Evolutionary conservation across 176 grass and related monocot genomes (phyloP), one percentile per base, ranked within the genome.

Genomic region (Eragrostis curvula): DNA sequence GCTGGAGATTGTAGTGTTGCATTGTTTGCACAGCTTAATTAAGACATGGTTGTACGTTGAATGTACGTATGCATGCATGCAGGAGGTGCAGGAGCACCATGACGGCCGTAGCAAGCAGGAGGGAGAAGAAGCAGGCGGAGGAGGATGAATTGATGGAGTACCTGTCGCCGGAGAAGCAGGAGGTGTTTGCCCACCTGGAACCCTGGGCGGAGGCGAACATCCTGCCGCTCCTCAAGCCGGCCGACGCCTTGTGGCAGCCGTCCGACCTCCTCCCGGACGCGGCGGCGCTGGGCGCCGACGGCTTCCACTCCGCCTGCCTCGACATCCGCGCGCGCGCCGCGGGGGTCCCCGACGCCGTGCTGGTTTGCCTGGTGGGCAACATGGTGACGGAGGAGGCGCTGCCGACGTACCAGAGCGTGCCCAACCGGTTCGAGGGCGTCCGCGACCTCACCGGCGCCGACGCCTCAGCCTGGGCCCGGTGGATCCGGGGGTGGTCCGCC

Each of bases 381-480:
- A 94, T 97, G 94, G 83, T 94, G 6, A 97, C 94, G 16, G 94
- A 97, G 83, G 94, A 97, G 92, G 94, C 94, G 29, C 64, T 94
- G 45, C 94, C 94, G 3, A 97, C 95, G 58, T 94, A 97, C 79
- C 90, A 92, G 75, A 97, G 92, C 79, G 87, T 90, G 88, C 80
- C 84, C 24, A 97, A 97, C 90, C 92, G 41, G 25, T 65, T 94
- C 39, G 88, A 94, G 42, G 92, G 23, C 15, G 86, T 86, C 16
- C 85, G 87, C 18, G 95, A 97, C 36, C 63, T 80, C 76, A 97
- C 92, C 8, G 95, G 95, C 21, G 86, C 90, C 43, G 93, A 93
- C 81, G 48, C 8, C 36, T 49, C 47, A 62, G 72, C 8, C 40
- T 84, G 73, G 82, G 82, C 82, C 1, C 81, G 61, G 9, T 84